Percentiles rank a stretch among this genome's conserved stretches.
phyloP scores from a whole-genome alignment of 495 filamentous ascomycete species.

The Tuber aestivum region DNA sequence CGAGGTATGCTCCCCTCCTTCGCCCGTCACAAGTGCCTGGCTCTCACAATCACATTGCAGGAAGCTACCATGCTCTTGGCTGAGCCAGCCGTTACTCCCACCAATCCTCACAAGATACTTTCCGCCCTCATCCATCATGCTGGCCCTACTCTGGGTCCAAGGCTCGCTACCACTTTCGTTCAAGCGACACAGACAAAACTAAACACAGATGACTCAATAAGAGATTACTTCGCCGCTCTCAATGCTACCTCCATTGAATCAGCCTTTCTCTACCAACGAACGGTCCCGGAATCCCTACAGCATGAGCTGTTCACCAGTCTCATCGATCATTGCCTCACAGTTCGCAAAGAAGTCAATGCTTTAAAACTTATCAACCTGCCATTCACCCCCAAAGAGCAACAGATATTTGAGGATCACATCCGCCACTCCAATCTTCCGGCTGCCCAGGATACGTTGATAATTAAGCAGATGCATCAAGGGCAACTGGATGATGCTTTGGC shows the following conservation, averaged over 20 bases:
- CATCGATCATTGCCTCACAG: constrained; percentile 36
- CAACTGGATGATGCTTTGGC: constrained; percentile 27
- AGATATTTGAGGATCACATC: constrained; percentile 27
- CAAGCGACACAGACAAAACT: constrained; percentile 27
- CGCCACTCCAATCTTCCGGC: constrained; percentile 14
- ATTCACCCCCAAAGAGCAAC: constrained; percentile 33
- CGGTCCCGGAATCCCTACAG: constrained; percentile 25
- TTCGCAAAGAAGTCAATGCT: constrained; percentile 30
- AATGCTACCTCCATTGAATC: constrained; percentile 22
- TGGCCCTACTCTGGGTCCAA: constrained; percentile 19
- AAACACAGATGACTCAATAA: constrained; percentile 27
- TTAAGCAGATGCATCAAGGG: constrained; percentile 35
- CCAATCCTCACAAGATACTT: constrained; percentile 35
- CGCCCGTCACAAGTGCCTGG: not conserved
- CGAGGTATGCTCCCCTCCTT: constrained; percentile 15
- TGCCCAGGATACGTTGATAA: constrained; percentile 39
- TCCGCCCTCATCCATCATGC: constrained; percentile 23
- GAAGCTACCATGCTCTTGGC: constrained; percentile 21
- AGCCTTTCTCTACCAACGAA: constrained; percentile 37
- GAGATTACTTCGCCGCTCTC: constrained; percentile 31
- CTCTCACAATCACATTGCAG: constrained; percentile 10
- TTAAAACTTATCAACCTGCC: constrained; percentile 37
- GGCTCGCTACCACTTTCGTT: constrained; percentile 30
- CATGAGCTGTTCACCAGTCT: constrained; percentile 23
- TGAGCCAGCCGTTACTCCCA: constrained; percentile 26